These are phyloP conservation scores for Neonectria sp. DNA, from an alignment of 2,329 filamentous ascomycete genomes.

Conservation along the genomic window DNA sequence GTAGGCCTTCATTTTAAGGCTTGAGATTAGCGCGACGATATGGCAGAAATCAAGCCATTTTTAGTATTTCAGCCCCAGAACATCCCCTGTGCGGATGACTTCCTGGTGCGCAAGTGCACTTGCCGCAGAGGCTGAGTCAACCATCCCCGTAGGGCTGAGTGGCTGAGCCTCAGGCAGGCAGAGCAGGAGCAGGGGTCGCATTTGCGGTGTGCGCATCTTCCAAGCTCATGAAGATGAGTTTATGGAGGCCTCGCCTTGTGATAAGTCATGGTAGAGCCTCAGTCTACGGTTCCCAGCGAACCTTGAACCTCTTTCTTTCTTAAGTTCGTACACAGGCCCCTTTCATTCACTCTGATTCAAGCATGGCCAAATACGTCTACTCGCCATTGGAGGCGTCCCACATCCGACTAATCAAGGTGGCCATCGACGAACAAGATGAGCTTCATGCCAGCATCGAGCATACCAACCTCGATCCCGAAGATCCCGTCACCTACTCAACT, in stretches of 20 bases:
- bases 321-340: background rate
- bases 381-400: constrained; percentile 20
- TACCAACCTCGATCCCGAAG: constrained; percentile 26
- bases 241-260: background rate
- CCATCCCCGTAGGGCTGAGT: background rate
- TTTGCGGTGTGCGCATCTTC: background rate
- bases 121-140: background rate
- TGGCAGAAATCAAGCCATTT: background rate
- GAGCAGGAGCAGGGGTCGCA: background rate
- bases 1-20: background rate
- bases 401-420: constrained; percentile 32
- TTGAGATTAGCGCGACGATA: background rate
- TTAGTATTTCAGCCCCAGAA: background rate
- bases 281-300: too few species aligned
- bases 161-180: background rate
- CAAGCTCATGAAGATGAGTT: too few species aligned
- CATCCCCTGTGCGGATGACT: background rate
- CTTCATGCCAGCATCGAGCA: constrained; percentile 33
- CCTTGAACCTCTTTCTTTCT: background rate
- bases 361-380: constrained; percentile 26
- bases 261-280: too few species aligned
- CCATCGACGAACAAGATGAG: background rate
- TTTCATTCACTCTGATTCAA: background rate
- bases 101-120: background rate
- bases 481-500: constrained; percentile 34